Conservation (phyloP, 345 rosid genomes). For the Zanthoxylum bungeanum region DNA sequence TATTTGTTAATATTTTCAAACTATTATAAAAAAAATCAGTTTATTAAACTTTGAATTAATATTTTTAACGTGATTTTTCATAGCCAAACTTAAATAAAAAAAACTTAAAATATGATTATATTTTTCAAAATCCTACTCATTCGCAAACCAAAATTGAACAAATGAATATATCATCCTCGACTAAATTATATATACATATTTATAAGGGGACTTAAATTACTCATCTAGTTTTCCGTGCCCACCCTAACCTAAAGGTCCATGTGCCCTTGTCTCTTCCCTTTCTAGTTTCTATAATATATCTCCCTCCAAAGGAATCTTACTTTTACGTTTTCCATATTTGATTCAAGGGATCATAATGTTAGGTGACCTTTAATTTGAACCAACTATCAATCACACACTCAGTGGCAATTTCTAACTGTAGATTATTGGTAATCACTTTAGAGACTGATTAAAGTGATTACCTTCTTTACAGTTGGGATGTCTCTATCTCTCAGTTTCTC, state of each 20-base stretch:
- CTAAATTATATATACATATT: background rate
- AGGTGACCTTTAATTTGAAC: constrained; percentile 34
- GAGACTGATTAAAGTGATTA: background rate
- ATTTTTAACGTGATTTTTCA: too few relatives aligned
- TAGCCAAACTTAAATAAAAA: too few relatives aligned
- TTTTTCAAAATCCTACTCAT: too few relatives aligned
- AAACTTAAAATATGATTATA: too few relatives aligned
- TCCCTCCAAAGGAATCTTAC: constrained; percentile 30
- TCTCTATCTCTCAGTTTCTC: background rate
- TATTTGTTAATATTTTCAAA: too few relatives aligned
- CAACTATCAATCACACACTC: background rate
- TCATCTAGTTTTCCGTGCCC: constrained; percentile 43
- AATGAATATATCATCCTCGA: too few relatives aligned
- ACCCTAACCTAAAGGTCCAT: constrained; percentile 28
- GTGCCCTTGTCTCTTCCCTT: constrained; percentile 29
- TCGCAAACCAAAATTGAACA: too few relatives aligned
- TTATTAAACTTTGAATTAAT: too few relatives aligned
- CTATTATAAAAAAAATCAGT: too few relatives aligned
- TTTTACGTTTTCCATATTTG: constrained; percentile 14
- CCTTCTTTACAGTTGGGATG: constrained; percentile 8
- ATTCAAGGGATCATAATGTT: constrained; percentile 12
- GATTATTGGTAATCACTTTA: constrained; percentile 8
- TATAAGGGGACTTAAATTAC: background rate
- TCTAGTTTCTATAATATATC: background rate
- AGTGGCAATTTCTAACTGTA: background rate